Base-by-base conservation (phyloP, 2,329 filamentous ascomycete genomes). In the Beauveria rudraprayagi region DNA sequence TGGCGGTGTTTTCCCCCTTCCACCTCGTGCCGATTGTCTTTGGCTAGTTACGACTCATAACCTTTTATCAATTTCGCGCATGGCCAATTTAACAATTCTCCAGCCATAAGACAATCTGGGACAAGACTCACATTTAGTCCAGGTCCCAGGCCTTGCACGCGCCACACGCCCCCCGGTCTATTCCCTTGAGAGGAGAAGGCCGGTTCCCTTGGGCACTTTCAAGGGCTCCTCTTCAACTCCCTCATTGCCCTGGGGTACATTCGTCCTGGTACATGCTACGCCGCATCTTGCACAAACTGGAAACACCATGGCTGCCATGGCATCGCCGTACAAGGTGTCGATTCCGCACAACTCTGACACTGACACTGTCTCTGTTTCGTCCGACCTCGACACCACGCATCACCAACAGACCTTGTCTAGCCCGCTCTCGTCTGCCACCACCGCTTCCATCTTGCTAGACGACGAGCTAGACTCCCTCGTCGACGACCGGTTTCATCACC, bases 291-390 rank as follows among this genome's bases (percentile, higher is more conserved):
- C 11, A 37, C 34, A 53, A 19, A 34, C 51, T 24, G 53, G 48
- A 52, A 57, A 56, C 44, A 61, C 52, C 46, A 56, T 61, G 60
- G 53, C 53, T 11, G 46, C 46, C 53, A 61, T 61, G 52, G 52
- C 60, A 52, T 60, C 57, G 41, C 57, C 47, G 37, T 43, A 37
- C 26, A 26, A n/a, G 53, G 46, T 28, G 53, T 56, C 53, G 60
- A 61, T 56, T 46, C 54, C 55, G 41, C 50, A 56, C 44, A 30
- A 30, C 62, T 64, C 64, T 60, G 67, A 66, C 65, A 70, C 74
- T 72, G 74, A 75, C 68, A 73, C 73, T 67, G 69, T 67, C 53
- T 70, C 70, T 73, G 73, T 74, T 50, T 52, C 53, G 53, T 55
- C 46, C 47, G 37, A 47, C 44, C 47, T 51, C 43, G 46, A 58